A percentile compares a stretch with the other conserved stretches of the same genome.
Conservation (phyloP, 2,329 filamentous ascomycete genomes). For the Beauveria pseudobassiana region DNA sequence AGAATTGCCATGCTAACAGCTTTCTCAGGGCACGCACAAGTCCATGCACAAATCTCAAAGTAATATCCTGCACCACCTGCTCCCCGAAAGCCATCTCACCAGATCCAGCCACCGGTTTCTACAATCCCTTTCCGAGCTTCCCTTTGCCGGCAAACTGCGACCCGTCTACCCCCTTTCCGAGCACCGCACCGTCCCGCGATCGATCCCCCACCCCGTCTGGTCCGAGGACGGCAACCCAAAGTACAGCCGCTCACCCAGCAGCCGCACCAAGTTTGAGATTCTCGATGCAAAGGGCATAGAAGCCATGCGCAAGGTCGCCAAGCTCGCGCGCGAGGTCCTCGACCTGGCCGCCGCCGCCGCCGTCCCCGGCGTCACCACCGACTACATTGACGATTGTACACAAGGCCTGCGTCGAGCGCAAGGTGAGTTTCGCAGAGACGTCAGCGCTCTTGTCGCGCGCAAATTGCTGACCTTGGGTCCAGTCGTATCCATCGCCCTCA, state of each 20-base stretch:
- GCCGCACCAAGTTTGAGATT: constrained; percentile 74
- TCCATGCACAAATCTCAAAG: constrained; percentile 60
- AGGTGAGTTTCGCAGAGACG: constrained; percentile 51
- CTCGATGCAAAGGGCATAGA: constrained; percentile 74
- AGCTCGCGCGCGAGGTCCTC: constrained; percentile 79
- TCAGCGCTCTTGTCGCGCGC: neutral
- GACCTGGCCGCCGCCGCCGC: constrained; percentile 81
- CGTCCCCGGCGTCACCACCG: constrained; percentile 89
- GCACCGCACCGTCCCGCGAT: constrained; percentile 64
- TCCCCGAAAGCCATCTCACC: constrained; percentile 83
- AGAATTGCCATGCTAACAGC: constrained; percentile 10
- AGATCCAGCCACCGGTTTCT: constrained; percentile 81
- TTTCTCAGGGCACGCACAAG: constrained; percentile 68
- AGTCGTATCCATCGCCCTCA: constrained; percentile 95
- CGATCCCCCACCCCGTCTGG: constrained; percentile 82
- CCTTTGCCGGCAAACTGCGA: constrained; percentile 72
- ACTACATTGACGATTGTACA: constrained; percentile 93
- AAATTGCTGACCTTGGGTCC: neutral
- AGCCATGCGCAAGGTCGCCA: constrained; percentile 88
- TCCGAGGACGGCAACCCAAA: constrained; percentile 71
- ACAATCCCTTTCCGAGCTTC: constrained; percentile 88
- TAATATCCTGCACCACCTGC: constrained; percentile 65
- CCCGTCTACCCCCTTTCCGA: constrained; percentile 81
- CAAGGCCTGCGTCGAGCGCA: constrained; percentile 85
- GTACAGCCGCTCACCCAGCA: constrained; percentile 51